These are phyloP conservation scores for Fusarium verticillioides DNA, from an alignment of 2,329 filamentous ascomycete species.

Conservation along the genomic window DNA sequence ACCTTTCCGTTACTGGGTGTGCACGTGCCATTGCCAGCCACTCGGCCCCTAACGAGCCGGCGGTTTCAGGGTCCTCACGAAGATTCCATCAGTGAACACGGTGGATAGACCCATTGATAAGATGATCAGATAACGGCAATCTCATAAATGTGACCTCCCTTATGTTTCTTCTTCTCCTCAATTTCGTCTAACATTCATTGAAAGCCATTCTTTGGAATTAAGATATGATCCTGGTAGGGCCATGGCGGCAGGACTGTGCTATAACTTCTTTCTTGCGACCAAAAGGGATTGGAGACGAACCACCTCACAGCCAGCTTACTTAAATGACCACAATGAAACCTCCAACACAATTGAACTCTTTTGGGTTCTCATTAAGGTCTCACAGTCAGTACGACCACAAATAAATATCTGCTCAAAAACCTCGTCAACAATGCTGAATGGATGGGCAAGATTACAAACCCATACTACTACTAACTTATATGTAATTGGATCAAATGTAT, in stretches of 20 bases:
- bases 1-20: slow-evolving; percentile 28
- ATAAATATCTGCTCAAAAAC: not conserved
- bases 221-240: not conserved
- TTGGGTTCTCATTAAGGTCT: too few species aligned
- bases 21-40: slow-evolving; percentile 41
- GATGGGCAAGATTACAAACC: not conserved
- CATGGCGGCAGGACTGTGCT: not conserved
- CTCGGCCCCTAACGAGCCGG: slow-evolving; percentile 11
- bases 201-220: not conserved
- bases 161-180: not conserved
- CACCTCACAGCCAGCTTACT: not conserved
- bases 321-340: not conserved
- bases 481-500: not conserved
- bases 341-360: not conserved
- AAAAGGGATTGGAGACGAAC: not conserved
- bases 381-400: not conserved
- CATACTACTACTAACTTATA: not conserved
- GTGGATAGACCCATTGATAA: slow-evolving; percentile 23
- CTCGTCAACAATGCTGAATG: not conserved
- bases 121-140: slow-evolving; percentile 36
- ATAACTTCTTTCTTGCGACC: not conserved
- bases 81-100: not conserved
- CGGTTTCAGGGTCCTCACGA: slow-evolving; percentile 30
- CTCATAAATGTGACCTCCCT: not conserved
- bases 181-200: not conserved